Conservation (phyloP, 139 green algal species). For the Haematococcus sp. region DNA sequence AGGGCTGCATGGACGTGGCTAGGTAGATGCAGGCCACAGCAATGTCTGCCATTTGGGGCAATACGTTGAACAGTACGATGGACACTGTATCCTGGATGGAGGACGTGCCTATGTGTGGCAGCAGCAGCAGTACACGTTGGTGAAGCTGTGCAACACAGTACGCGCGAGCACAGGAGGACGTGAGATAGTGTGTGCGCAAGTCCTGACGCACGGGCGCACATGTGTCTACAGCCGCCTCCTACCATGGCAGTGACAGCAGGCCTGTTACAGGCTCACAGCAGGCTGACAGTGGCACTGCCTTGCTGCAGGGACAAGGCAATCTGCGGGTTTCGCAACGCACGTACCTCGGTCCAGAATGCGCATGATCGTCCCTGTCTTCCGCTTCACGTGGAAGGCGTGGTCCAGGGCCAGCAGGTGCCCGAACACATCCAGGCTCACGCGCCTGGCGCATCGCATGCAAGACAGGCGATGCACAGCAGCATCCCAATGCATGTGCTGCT, state of each 20-base stretch:
- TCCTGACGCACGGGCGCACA: not conserved
- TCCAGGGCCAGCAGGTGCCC: slow-evolving; percentile 74
- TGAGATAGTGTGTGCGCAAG: not conserved
- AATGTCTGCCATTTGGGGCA: slow-evolving; percentile 70
- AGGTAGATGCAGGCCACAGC: slow-evolving; percentile 60
- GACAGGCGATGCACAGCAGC: not conserved
- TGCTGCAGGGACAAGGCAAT: no score
- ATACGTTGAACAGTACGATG: slow-evolving; percentile 77
- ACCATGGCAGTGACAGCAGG: no score
- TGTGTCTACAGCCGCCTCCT: no score
- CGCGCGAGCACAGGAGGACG: not conserved
- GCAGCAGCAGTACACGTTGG: not conserved
- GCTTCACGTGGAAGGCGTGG: slow-evolving; percentile 80
- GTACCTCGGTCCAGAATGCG: slow-evolving; percentile 83
- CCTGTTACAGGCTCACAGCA: no score
- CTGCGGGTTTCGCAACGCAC: no score
- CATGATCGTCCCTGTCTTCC: slow-evolving; percentile 81
- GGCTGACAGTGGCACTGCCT: no score
- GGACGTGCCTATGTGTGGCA: not conserved
- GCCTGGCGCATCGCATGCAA: slow-evolving; percentile 2
- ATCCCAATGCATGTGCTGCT: not conserved
- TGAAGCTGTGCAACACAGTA: not conserved
- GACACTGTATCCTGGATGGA: slow-evolving; percentile 52
- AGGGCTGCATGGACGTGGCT: slow-evolving; percentile 52
- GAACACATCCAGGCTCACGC: slow-evolving; percentile 76